These are phyloP conservation scores for Austroboletus eburneus DNA, from an alignment of 768 basidiomycete species.

Conservation along the genomic window DNA sequence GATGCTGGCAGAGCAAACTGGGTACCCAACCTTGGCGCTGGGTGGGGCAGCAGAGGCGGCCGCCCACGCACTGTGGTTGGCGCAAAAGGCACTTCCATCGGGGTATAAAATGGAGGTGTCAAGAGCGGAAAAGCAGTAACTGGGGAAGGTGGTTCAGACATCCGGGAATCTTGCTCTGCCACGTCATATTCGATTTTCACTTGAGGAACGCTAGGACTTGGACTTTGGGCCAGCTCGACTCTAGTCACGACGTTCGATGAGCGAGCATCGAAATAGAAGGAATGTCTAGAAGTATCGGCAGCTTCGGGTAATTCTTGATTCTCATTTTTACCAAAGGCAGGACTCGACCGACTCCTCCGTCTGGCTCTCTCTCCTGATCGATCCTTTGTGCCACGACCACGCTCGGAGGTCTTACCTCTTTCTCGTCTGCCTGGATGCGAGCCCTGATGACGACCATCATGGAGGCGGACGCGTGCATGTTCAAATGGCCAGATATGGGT, in stretches of 20 bases:
- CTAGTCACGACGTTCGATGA: slow-evolving; percentile 1
- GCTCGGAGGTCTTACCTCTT: slow-evolving; percentile 16
- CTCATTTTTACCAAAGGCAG: slow-evolving; percentile 3
- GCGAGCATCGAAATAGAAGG: slow-evolving; percentile 8
- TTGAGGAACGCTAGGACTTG: slow-evolving; percentile 10
- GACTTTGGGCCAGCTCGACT: not conserved
- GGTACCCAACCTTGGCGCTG: slow-evolving; percentile 5
- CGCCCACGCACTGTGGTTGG: slow-evolving; percentile 11
- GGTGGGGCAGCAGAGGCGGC: slow-evolving; percentile 5
- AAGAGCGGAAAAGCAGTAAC: slow-evolving; percentile 18
- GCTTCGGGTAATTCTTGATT: not conserved
- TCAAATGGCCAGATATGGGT: slow-evolving; percentile 98
- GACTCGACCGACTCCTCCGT: slow-evolving; percentile 21
- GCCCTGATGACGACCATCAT: slow-evolving; percentile 33
- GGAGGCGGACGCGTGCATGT: slow-evolving; percentile 82
- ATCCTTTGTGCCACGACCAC: slow-evolving; percentile 12
- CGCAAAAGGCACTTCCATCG: slow-evolving; percentile 19
- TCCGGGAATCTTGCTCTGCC: slow-evolving; percentile 16
- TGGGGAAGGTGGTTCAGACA: slow-evolving; percentile 22
- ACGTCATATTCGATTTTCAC: slow-evolving; percentile 23
- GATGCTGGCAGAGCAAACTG: slow-evolving; percentile 2
- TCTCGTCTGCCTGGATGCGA: slow-evolving; percentile 25
- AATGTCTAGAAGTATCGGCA: not conserved
- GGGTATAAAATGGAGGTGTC: slow-evolving; percentile 26
- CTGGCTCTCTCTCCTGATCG: slow-evolving; percentile 3